These are phyloP conservation scores for Ophiostoma pallidulum DNA, from an alignment of 2,329 filamentous ascomycete species.

Conservation along the genomic window DNA sequence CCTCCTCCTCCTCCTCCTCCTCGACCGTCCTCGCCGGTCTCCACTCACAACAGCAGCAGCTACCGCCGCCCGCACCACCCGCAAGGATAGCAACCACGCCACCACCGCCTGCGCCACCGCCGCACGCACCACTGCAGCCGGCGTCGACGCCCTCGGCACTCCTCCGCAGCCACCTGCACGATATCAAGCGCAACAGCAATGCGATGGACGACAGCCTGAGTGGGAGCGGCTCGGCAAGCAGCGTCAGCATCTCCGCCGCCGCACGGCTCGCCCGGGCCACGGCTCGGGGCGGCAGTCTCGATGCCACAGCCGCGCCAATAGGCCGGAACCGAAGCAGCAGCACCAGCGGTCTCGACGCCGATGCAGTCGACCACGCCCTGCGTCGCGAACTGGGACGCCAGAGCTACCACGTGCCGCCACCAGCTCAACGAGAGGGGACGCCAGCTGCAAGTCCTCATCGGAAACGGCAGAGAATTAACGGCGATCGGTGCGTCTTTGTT, in stretches of 20 bases:
- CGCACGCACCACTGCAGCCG: neutral
- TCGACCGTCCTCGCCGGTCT: neutral
- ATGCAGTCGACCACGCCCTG: conserved; percentile 41
- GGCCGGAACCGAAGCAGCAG: conserved; percentile 25
- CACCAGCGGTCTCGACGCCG: conserved; percentile 35
- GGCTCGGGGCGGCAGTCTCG: conserved; percentile 7
- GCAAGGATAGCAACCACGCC: conserved; percentile 13
- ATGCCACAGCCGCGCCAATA: conserved; percentile 23
- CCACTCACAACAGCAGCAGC: too few relatives aligned
- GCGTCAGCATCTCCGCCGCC: neutral
- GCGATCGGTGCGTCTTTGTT: conserved; percentile 43
- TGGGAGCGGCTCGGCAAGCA: neutral
- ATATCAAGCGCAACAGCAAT: conserved; percentile 7
- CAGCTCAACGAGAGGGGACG: conserved; percentile 40
- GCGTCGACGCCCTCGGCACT: neutral
- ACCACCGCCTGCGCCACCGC: conserved; percentile 10
- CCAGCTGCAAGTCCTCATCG: conserved; percentile 46
- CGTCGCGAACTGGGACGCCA: conserved; percentile 38
- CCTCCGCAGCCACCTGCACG: conserved; percentile 7
- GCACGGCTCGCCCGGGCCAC: conserved; percentile 8
- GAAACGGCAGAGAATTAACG: conserved; percentile 51
- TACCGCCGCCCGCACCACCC: neutral
- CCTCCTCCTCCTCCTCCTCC: neutral
- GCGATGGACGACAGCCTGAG: neutral
- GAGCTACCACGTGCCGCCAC: conserved; percentile 8